Conservation (phyloP, 169 alveolate genomes). For the Blepharisma undulans region DNA sequence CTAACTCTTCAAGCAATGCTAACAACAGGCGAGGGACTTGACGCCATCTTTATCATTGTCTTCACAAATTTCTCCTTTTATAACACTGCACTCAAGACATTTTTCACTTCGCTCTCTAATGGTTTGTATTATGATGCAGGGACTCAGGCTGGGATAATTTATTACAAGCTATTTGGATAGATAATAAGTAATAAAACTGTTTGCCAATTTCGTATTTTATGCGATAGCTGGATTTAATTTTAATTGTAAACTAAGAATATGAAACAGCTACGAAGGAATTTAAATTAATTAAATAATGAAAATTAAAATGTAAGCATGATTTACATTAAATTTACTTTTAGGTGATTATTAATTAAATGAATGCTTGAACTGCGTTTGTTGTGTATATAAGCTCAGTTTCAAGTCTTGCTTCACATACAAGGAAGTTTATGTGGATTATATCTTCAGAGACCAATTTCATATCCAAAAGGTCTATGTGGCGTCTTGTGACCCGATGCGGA, state of each 20-base stretch:
- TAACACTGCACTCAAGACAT: background rate
- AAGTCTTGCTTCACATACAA: slow-evolving; percentile 1
- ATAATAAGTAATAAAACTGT: background rate
- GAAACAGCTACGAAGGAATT: no score
- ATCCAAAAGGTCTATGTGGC: background rate
- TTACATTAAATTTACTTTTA: background rate
- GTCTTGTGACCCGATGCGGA: slow-evolving; percentile 14
- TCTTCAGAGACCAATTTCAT: slow-evolving; percentile 2
- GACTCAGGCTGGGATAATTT: background rate
- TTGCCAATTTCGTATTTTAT: no score
- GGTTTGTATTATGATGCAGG: background rate
- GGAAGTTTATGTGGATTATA: slow-evolving; percentile 21
- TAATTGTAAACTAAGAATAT: background rate
- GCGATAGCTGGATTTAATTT: background rate
- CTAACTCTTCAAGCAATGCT: background rate
- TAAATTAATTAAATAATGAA: no score
- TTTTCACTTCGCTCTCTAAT: background rate
- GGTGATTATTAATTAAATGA: background rate
- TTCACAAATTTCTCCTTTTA: background rate
- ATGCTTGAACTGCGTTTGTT: background rate
- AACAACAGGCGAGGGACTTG: background rate
- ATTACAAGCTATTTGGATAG: background rate
- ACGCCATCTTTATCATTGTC: background rate
- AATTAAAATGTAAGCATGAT: background rate
- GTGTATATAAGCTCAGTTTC: slow-evolving; percentile 26